Evolutionary conservation across 179 eudicot species (phyloP), one percentile per base, ranked within the genome.

Genomic region (Amaranthus tricolor): DNA sequence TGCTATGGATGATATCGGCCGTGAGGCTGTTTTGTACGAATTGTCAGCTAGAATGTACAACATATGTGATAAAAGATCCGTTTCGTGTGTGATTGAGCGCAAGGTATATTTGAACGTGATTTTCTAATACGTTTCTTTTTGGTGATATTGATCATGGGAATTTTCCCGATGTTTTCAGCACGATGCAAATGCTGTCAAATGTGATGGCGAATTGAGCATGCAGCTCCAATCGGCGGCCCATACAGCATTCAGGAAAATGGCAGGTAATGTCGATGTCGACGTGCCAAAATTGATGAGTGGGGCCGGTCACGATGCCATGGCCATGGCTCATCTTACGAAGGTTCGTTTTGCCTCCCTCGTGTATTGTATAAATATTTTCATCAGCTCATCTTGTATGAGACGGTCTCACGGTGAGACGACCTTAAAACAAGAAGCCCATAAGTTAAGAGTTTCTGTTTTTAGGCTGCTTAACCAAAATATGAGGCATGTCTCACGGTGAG

Each of bases 271-370:
- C 68, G 69, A 73, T 17, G 82, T 82, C 56, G 89, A 93, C 51
- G 89, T 91, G 78, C 99, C 97, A 16, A 86, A 87, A 69, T 76
- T 95, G 62, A 95, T 95, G 98, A 95, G 99, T 78, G 99, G 98
- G 75, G 99, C 99, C 13, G 99, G 97, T 62, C 99, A 95, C 68
- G 99, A 95, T 78, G 98, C 99, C 62, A 95, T 95, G 99, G 99
- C 99, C 72, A 88, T 95, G 97, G 82, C 99, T 77, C 98, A 89
- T 89, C 81, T 95, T 59, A 93, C 98, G 0, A 90, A 89, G 96
- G 98, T 94, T 48, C 50, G 84, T 70, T 72, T 17, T 47, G 17
- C 56, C 9, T 21, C 13, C 40, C 47, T 31, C 59, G 8, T 45
- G 54, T 43, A 24, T 1, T 67, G 1, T 49, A 31, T 67, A 13